Conservation (phyloP, 805 yeast species). For the Starmerella vaccinii region DNA sequence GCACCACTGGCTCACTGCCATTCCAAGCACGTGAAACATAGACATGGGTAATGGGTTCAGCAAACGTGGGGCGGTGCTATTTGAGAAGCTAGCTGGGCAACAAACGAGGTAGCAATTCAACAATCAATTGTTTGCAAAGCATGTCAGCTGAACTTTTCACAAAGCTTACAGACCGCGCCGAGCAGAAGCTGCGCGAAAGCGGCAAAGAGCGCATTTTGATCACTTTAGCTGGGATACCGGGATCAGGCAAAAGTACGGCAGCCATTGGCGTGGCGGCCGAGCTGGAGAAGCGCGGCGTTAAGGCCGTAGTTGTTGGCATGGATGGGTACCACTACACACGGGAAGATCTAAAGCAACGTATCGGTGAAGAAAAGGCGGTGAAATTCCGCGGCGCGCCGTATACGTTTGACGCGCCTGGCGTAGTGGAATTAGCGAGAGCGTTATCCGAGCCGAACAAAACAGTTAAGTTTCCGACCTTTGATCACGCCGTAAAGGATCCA, state of each 20-base stretch:
- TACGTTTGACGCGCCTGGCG: conserved; percentile 60
- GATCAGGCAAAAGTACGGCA: conserved; percentile 72
- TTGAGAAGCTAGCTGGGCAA: background rate
- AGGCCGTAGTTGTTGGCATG: conserved; percentile 44
- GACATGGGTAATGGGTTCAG: background rate
- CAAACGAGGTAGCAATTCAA: background rate
- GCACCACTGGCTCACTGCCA: too few species aligned
- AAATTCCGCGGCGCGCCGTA: conserved; percentile 72
- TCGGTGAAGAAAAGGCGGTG: conserved; percentile 48
- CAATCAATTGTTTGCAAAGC: background rate
- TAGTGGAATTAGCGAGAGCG: conserved; percentile 32
- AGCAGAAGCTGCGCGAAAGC: background rate
- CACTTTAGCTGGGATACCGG: conserved; percentile 67
- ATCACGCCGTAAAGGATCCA: conserved; percentile 62
- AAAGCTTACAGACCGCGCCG: background rate
- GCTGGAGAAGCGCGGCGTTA: conserved; percentile 30
- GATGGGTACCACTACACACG: conserved; percentile 69
- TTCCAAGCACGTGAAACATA: background rate
- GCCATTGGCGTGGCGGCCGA: conserved; percentile 39
- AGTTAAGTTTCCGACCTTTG: conserved; percentile 52
- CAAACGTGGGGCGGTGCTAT: too few species aligned
- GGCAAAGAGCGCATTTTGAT: conserved; percentile 38
- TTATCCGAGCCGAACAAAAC: conserved; percentile 24
- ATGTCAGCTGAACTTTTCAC: background rate
- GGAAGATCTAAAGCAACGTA: conserved; percentile 38